Conservation (phyloP, 1,139 yeast species). For the Pichia sp. region DNA sequence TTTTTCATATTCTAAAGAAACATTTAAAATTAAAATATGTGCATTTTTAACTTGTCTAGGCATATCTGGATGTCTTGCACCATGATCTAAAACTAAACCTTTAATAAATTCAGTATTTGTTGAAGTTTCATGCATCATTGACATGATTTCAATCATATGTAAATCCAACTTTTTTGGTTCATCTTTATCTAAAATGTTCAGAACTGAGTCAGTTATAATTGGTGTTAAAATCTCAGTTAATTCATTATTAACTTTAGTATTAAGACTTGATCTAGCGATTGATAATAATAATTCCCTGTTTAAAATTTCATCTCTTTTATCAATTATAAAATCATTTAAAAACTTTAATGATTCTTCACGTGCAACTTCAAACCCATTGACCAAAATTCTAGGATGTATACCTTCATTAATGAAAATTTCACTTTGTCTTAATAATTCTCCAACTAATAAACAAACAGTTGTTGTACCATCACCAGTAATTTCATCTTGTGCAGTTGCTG, state of each 20-base stretch:
- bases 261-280: constrained; percentile 83
- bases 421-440: constrained; percentile 91
- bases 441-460: constrained; percentile 91
- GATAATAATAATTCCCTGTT: constrained; percentile 86
- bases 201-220: constrained; percentile 92
- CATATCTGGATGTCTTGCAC: constrained; percentile 99
- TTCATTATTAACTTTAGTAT: constrained; percentile 77
- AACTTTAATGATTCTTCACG: constrained; percentile 65
- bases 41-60: constrained; percentile 85
- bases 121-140: constrained; percentile 91
- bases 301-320: constrained; percentile 28
- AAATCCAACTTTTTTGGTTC: constrained; percentile 56
- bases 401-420: constrained; percentile 90
- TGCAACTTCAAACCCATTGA: constrained; percentile 93
- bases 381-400: constrained; percentile 88
- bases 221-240: constrained; percentile 80
- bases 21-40: constrained; percentile 78
- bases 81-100: constrained; percentile 95
- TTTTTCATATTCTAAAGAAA: constrained; percentile 93
- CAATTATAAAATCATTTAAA: constrained; percentile 54
- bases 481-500: constrained; percentile 98
- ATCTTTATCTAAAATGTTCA: constrained; percentile 57
- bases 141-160: constrained; percentile 97
- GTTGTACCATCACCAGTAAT: constrained; percentile 99
- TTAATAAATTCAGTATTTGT: constrained; percentile 75